Evolutionary conservation across 768 basidiomycete species (phyloP).

Genomic region (Boletus rex-veris): DNA sequence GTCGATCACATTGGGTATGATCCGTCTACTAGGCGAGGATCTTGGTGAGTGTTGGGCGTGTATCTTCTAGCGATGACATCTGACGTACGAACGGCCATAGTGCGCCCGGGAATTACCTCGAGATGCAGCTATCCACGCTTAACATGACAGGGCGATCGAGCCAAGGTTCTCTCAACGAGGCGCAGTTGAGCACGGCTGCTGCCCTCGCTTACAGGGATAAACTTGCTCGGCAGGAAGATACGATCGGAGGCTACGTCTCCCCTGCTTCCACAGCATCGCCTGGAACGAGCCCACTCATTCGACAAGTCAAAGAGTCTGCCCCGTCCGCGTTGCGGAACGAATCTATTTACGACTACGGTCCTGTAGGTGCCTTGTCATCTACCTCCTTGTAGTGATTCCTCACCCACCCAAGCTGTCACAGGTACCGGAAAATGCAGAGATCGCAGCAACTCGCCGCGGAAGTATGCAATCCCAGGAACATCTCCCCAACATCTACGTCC

Average conservation of each 20-base stretch:
- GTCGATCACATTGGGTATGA: conserved; percentile 31
- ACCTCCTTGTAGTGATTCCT: background rate
- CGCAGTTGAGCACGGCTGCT: conserved; percentile 20
- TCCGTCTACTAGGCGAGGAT: conserved; percentile 34
- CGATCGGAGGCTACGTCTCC: conserved; percentile 37
- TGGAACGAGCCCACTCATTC: conserved; percentile 32
- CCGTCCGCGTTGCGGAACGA: conserved; percentile 26
- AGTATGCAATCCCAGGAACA: conserved; percentile 23
- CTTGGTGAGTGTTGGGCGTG: conserved; percentile 22
- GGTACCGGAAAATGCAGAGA: conserved; percentile 23
- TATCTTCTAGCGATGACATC: conserved; percentile 18
- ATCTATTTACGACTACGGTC: conserved; percentile 24
- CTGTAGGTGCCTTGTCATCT: conserved; percentile 13
- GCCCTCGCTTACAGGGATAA: conserved; percentile 26
- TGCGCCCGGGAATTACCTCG: conserved; percentile 29
- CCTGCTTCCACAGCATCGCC: conserved; percentile 46
- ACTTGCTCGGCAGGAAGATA: conserved; percentile 22
- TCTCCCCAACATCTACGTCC: conserved; percentile 24
- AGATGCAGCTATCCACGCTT: conserved; percentile 29
- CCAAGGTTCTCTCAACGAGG: conserved; percentile 32
- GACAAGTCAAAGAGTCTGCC: conserved; percentile 20
- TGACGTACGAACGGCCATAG: conserved; percentile 25
- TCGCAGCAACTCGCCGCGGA: conserved; percentile 22
- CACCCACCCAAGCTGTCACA: conserved; percentile 16
- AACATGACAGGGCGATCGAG: conserved; percentile 32